Base-by-base conservation (phyloP, 1,284 basidiomycete genomes). In the Cryptococcus jaspeensis region DNA sequence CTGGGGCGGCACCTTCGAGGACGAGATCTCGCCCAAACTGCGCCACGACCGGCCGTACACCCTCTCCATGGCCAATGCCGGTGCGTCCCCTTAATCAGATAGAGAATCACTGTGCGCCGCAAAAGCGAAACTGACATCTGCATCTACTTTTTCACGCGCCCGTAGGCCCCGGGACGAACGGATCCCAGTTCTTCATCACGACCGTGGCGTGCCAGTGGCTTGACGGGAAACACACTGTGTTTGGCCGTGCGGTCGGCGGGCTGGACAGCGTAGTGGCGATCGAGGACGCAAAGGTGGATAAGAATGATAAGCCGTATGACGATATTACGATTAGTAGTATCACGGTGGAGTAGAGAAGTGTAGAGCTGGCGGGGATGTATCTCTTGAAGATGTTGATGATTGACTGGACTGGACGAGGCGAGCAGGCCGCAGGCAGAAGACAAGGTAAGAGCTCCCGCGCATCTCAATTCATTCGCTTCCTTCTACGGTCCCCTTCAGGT, bases 11-110 rank as follows among this genome's bases (percentile, higher is more conserved):
- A 89, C 92, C 52, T 99, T 99, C 70, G 95, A 96, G 73, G 96
- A 99, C 75, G 95, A 99, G 78, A 93, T 99, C 72, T 83, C 85
- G 32, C 87, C 91, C 61, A 87, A 89, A 54, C 80, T 96, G 55
- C 88, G 86, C 74, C 95, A 98, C 76, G 92, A 97, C 75, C 82
- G 92, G 86, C 94, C 95, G 0, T 98, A 97, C 73, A 96, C 90
- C n/a, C 82, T 99, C 49, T 93, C 91, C 70, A 98, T 98, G 93
- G 96, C 96, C n/a, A 99, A 99, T 62, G 77, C 77, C 5, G 74
- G 69, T 71, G 49, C 48, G 66, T 61, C 12, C 7, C 49, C 11
- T 12, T 5, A 22, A 32, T 20, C 36, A 40, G 28, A 52, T 43
- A 2, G 6, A 36, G 42, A 16, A 20, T 49, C 7, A 3, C 50